These are phyloP conservation scores for Boletus speciosus DNA, from an alignment of 768 basidiomycete genomes.

Conservation along the genomic window DNA sequence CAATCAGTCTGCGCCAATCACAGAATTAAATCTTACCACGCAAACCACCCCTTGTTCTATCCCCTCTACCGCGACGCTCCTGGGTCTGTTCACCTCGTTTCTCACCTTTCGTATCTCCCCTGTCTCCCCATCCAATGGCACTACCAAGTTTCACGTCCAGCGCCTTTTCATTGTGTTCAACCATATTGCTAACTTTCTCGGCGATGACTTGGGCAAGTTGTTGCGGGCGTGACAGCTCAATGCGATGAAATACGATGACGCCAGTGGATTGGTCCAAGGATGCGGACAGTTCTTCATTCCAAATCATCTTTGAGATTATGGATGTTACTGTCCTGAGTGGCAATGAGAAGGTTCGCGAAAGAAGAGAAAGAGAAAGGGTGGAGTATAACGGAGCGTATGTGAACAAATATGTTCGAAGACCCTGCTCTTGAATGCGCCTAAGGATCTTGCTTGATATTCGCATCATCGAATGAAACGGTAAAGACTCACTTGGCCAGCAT, in stretches of 20 bases:
- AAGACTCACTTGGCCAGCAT: constrained; percentile 83
- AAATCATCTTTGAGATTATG: constrained; percentile 97
- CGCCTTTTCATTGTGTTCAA: constrained; percentile 90
- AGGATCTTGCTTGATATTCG: constrained; percentile 2
- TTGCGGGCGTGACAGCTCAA: constrained; percentile 84
- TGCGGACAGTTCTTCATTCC: constrained; percentile 92
- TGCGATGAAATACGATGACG: constrained; percentile 90
- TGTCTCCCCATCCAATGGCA: constrained; percentile 49
- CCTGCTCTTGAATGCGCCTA: constrained; percentile 98
- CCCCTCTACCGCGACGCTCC: constrained; percentile 73
- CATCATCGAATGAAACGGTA: background rate
- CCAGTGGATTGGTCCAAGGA: constrained; percentile 89
- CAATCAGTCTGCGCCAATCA: background rate
- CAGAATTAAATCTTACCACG: constrained; percentile 44
- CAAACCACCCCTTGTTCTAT: constrained; percentile 49
- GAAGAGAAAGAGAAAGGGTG: constrained; percentile 81
- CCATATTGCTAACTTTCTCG: constrained; percentile 80
- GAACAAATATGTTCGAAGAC: constrained; percentile 93
- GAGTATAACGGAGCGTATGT: constrained; percentile 92
- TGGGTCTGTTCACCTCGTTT: constrained; percentile 78
- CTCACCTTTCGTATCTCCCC: constrained; percentile 57
- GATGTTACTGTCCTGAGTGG: constrained; percentile 71
- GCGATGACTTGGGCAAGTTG: constrained; percentile 86
- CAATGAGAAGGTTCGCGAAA: constrained; percentile 85
- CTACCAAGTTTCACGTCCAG: constrained; percentile 82